Conservation (phyloP, 352 stramenopile genomes). For the Phytophthora melonis region DNA sequence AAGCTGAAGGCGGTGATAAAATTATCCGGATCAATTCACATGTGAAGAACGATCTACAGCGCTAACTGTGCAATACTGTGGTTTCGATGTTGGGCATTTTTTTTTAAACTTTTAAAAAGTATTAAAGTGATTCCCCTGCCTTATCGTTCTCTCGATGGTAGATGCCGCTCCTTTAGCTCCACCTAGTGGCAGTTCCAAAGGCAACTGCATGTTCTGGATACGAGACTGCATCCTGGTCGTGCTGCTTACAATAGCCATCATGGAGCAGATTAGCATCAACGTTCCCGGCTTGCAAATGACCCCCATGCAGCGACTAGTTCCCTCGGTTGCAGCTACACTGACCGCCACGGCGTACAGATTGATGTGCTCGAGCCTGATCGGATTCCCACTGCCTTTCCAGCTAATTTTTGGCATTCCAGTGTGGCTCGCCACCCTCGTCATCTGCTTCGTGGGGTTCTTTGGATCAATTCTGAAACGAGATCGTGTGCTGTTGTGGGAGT, state of each 20-base stretch:
- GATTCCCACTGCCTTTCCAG: neutral
- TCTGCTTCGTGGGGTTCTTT: constrained; percentile 2
- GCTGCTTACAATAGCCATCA: neutral
- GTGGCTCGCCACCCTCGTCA: neutral
- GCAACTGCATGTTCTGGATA: constrained; percentile 6
- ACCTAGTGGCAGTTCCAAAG: neutral
- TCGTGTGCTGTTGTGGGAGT: neutral
- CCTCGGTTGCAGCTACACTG: neutral
- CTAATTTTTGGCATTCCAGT: constrained; percentile 1
- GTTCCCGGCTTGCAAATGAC: constrained; percentile 1
- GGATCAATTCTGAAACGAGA: neutral
- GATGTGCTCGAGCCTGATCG: neutral
- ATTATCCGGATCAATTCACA: too few relatives aligned
- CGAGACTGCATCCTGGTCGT: constrained; percentile 1
- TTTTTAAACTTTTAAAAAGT: too few relatives aligned
- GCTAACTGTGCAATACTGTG: too few relatives aligned
- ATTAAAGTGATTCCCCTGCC: constrained; percentile 4
- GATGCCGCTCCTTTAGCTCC: neutral
- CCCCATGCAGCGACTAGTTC: neutral
- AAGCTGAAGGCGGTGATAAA: too few relatives aligned
- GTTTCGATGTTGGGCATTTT: too few relatives aligned
- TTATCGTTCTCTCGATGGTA: neutral
- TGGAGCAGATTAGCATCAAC: neutral
- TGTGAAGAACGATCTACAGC: too few relatives aligned
- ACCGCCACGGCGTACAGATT: neutral